These are phyloP conservation scores for Corrigiola litoralis DNA, from an alignment of 179 eudicot genomes.

Conservation along the genomic window DNA sequence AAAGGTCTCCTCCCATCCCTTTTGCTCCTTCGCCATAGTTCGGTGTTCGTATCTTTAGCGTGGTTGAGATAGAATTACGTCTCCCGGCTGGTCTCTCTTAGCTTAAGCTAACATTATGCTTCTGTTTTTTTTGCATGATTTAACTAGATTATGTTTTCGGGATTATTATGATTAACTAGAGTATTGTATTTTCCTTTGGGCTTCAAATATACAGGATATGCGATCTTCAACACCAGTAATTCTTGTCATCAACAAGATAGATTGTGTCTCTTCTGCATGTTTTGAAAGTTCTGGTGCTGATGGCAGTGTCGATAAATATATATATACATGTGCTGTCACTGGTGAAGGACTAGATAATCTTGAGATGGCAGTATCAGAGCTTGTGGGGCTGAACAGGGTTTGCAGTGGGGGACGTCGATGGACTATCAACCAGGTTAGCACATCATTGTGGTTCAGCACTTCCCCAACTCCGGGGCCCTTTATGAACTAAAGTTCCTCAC, in stretches of 20 bases:
- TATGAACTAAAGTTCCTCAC: too few species aligned
- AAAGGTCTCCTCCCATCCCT: slow-evolving; percentile 40
- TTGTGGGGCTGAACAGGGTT: slow-evolving; percentile 66
- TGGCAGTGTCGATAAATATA: slow-evolving; percentile 41
- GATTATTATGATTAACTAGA: background rate
- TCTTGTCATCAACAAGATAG: slow-evolving; percentile 89
- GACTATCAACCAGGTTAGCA: slow-evolving; percentile 83
- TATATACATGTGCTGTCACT: slow-evolving; percentile 82
- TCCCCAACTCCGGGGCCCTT: too few species aligned
- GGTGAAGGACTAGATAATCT: slow-evolving; percentile 78
- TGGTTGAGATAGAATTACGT: background rate
- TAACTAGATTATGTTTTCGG: background rate
- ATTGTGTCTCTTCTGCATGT: slow-evolving; percentile 46
- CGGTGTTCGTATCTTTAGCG: background rate
- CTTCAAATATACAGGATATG: slow-evolving; percentile 21
- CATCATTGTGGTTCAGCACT: background rate
- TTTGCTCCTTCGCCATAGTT: background rate
- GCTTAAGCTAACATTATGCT: background rate
- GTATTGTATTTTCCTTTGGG: background rate
- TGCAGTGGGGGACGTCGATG: slow-evolving; percentile 75
- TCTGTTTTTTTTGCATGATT: background rate
- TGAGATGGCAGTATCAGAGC: slow-evolving; percentile 68
- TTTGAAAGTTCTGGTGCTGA: slow-evolving; percentile 34
- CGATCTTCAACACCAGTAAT: slow-evolving; percentile 60
- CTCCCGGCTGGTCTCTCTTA: background rate